Evolutionary conservation across 257 asterid genomes (phyloP).

Genomic region (Nicotiana tabacum): DNA sequence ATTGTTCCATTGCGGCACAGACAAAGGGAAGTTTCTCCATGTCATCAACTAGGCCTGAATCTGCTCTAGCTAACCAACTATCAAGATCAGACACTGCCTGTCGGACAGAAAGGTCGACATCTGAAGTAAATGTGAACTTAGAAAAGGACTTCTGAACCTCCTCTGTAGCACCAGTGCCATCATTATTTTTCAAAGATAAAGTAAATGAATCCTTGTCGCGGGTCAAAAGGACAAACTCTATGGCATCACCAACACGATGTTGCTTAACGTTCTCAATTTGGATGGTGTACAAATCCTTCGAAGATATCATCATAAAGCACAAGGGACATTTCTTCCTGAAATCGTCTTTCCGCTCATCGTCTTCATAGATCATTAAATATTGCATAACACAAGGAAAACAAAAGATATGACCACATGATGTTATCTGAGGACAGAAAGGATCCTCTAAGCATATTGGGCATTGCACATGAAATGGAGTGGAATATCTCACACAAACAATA

Average conservation of each 20-base stretch:
- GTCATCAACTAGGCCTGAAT: slow-evolving; percentile 94
- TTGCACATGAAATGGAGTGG: slow-evolving; percentile 60
- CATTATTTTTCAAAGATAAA: slow-evolving; percentile 51
- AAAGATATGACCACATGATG: slow-evolving; percentile 94
- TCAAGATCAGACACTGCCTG: slow-evolving; percentile 82
- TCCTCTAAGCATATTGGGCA: slow-evolving; percentile 93
- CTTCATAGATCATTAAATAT: slow-evolving; percentile 52
- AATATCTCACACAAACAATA: slow-evolving; percentile 77
- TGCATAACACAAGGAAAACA: slow-evolving; percentile 91
- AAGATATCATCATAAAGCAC: slow-evolving; percentile 80
- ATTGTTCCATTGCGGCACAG: slow-evolving; percentile 76
- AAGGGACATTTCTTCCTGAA: slow-evolving; percentile 87
- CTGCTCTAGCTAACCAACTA: slow-evolving; percentile 90
- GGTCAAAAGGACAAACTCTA: slow-evolving; percentile 65
- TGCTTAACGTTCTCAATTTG: slow-evolving; percentile 63
- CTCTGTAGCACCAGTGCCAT: slow-evolving; percentile 27
- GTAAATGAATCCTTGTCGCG: slow-evolving; percentile 68
- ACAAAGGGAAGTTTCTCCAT: slow-evolving; percentile 87
- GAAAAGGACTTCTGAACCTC: slow-evolving; percentile 57
- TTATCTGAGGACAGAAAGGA: slow-evolving; percentile 91
- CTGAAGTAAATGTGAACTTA: slow-evolving; percentile 82
- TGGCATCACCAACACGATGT: slow-evolving; percentile 48
- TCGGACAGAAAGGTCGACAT: slow-evolving; percentile 76
- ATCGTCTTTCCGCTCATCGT: slow-evolving; percentile 41
- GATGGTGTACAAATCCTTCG: slow-evolving; percentile 74